Evolutionary conservation across 2,329 filamentous ascomycete genomes (phyloP), one percentile per base, ranked within the genome.

Genomic region (Aspergillus udagawae): DNA sequence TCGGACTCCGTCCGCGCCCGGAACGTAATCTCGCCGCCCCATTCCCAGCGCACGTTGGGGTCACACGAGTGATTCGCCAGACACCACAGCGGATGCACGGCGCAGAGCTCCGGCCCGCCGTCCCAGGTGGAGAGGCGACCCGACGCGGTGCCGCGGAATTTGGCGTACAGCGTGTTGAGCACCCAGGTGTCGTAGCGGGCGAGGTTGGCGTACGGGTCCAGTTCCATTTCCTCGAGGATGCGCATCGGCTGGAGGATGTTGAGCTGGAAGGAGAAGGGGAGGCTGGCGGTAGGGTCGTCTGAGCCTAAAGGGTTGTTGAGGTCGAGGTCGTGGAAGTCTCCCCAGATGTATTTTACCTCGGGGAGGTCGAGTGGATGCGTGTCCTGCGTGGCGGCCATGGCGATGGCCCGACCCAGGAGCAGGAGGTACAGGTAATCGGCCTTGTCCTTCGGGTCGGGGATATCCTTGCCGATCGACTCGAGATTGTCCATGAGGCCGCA

Each of bases 31-130:
- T 77, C 73, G 4, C 70, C 72, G 51, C 88, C 86, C 91, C 92
- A 97, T 68, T 96, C 90, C 94, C 94, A 99, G 3, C 84, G 84
- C 42, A 97, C 92, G 72, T 96, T 97, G 8, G 94, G 94, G 70
- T 96, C 87, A 75, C 94, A 99, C 72, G 92, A 91, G 72, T 99
- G 94, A 69, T 99, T 99, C 28, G 93, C 92, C 29, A 97, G 81
- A 75, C 92, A 97, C 92, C 94, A 99, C 65, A 96, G 86, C 1
- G 93, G 92, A 75, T 97, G 92, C 28, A 97, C 92, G 28, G 93
- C 93, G 28, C 91, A 91, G 4, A 96, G 89, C 67, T 97, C 94
- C 0, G 94, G 93, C 9, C 90, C 85, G 3, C 92, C 90, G 61
- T 93, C 90, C 65, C 84, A 83, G 0, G 82, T 82, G 60, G 85